These are phyloP conservation scores for Peniophora sp. DNA, from an alignment of 1,284 basidiomycete genomes.

Conservation along the genomic window DNA sequence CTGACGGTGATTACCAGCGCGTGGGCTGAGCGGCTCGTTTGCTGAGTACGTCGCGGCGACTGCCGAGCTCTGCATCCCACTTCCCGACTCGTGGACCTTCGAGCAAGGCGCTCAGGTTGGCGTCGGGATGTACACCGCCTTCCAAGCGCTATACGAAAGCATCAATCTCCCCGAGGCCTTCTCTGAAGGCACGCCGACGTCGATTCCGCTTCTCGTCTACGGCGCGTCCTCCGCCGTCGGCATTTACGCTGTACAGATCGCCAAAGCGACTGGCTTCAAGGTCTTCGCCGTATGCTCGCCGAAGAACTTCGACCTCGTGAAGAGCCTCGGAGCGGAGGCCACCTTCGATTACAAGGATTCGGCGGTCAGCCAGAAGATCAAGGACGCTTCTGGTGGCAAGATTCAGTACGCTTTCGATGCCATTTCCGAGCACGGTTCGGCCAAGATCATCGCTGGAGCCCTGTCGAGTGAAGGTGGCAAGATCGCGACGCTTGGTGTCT, in stretches of 20 bases:
- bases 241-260: neutral
- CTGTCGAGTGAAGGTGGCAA: conserved; percentile 3
- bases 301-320: neutral
- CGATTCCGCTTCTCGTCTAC: neutral
- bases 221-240: neutral
- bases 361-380: conserved; percentile 6
- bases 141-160: neutral
- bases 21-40: neutral
- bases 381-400: conserved; percentile 1
- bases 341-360: neutral
- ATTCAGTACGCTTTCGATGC: conserved; percentile 5
- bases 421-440: neutral
- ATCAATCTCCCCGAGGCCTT: neutral
- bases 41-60: neutral
- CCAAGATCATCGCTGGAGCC: conserved; percentile 1
- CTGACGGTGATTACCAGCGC: too few species aligned
- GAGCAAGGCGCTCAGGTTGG: neutral
- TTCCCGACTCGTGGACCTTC: neutral
- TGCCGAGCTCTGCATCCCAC: neutral
- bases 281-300: neutral
- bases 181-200: neutral
- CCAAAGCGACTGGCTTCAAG: neutral
- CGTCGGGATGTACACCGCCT: neutral
- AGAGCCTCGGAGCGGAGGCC: neutral
- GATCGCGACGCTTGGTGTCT: conserved; percentile 1